Conservation (phyloP, 78 protist species). For the Acrasis kona region DNA sequence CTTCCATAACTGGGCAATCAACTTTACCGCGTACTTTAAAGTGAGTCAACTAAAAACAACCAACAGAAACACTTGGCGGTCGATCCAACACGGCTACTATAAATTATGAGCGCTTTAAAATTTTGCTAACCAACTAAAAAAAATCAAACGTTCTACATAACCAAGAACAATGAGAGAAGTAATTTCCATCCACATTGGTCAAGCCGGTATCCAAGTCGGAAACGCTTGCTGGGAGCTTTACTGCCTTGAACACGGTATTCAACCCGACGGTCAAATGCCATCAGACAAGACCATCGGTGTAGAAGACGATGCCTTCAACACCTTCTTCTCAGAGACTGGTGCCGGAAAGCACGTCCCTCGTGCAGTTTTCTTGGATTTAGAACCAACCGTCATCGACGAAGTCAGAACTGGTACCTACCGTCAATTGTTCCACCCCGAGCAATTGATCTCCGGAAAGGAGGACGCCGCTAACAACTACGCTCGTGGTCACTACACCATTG, state of each 20-base stretch:
- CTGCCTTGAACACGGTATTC: slow-evolving; percentile 95
- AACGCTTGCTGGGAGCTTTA: slow-evolving; percentile 96
- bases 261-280: slow-evolving; percentile 90
- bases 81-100: too few species aligned
- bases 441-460: slow-evolving; percentile 95
- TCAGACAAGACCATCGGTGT: slow-evolving; percentile 76
- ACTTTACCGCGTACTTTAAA: too few species aligned
- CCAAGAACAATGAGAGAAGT: slow-evolving; percentile 74
- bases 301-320: slow-evolving; percentile 79
- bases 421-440: slow-evolving; percentile 96
- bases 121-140: too few species aligned
- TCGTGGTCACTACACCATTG: slow-evolving; percentile 98
- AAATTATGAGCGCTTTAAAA: too few species aligned
- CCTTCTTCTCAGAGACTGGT: slow-evolving; percentile 87
- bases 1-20: too few species aligned
- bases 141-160: too few species aligned
- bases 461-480: slow-evolving; percentile 99
- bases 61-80: too few species aligned
- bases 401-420: slow-evolving; percentile 90
- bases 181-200: slow-evolving; percentile 87
- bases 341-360: slow-evolving; percentile 89
- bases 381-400: slow-evolving; percentile 95
- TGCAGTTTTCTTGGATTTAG: slow-evolving; percentile 80
- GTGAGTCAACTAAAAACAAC: too few species aligned
- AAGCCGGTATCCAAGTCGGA: slow-evolving; percentile 91